Evolutionary conservation across 2,329 filamentous ascomycete species (phyloP).

Genomic region (Fusarium sp.): DNA sequence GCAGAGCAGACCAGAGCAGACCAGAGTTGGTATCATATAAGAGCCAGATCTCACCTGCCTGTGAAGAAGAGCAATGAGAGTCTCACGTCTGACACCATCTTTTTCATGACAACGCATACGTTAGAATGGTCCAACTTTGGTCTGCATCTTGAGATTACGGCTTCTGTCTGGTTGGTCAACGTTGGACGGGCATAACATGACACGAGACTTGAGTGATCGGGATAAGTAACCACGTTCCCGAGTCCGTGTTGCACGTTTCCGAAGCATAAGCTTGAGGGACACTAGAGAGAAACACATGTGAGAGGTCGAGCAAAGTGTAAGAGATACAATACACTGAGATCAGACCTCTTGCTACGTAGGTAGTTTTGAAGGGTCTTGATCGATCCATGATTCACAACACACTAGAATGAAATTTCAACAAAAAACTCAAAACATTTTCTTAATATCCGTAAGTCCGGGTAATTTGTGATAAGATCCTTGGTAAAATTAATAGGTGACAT

Average conservation of each 20-base stretch:
- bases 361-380: not conserved
- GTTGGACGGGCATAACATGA: not conserved
- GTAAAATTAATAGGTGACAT: not conserved
- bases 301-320: not conserved
- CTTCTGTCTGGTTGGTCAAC: constrained; percentile 21
- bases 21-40: constrained; percentile 29
- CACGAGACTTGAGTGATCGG: not conserved
- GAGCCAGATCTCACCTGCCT: constrained; percentile 27
- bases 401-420: not conserved
- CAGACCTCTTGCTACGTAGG: not conserved
- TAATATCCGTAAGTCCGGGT: not conserved
- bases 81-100: constrained; percentile 31
- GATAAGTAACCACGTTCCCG: constrained; percentile 13
- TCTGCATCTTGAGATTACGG: constrained; percentile 27
- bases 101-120: constrained; percentile 34
- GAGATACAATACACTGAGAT: not conserved
- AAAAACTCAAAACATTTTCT: not conserved
- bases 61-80: constrained; percentile 13
- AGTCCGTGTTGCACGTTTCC: constrained; percentile 17
- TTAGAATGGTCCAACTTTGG: constrained; percentile 33
- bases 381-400: not conserved
- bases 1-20: not conserved
- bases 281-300: constrained; percentile 1
- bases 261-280: constrained; percentile 10
- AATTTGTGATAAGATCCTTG: not conserved